Percentiles rank a stretch among this genome's conserved stretches.
These are phyloP conservation scores for Zanthoxylum bungeanum DNA, from an alignment of 345 rosid species.

Conservation along the genomic window DNA sequence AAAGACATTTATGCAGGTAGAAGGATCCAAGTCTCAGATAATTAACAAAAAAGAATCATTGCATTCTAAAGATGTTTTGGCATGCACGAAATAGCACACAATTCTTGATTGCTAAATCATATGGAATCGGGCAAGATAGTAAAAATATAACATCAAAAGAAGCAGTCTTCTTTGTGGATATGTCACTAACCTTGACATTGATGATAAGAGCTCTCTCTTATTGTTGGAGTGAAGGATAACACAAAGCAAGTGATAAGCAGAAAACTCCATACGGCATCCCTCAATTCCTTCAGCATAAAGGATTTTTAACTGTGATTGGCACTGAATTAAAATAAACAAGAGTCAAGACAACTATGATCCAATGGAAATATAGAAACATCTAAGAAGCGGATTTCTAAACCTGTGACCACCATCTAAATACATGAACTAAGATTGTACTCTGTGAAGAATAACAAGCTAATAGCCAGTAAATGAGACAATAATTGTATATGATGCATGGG, in stretches of 20 bases:
- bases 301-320: constrained; percentile 90
- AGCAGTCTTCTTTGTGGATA: background rate
- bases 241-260: constrained; percentile 88
- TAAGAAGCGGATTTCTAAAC: background rate
- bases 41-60: background rate
- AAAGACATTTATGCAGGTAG: background rate
- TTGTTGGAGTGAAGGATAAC: constrained; percentile 86
- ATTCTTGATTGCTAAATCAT: background rate
- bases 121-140: constrained; percentile 4
- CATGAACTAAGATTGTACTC: background rate
- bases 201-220: constrained; percentile 76
- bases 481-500: background rate
- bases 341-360: constrained; percentile 14
- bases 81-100: background rate
- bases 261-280: constrained; percentile 89
- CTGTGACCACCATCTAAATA: constrained; percentile 6
- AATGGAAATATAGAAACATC: background rate
- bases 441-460: background rate
- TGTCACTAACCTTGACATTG: constrained; percentile 82
- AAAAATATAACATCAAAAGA: background rate
- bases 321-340: constrained; percentile 45
- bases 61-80: background rate
- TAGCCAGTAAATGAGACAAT: background rate
- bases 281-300: constrained; percentile 91
- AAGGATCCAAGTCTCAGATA: background rate